Evolutionary conservation across 148 eudicot species (phyloP).

Genomic region (Vaccinium darrowii): DNA sequence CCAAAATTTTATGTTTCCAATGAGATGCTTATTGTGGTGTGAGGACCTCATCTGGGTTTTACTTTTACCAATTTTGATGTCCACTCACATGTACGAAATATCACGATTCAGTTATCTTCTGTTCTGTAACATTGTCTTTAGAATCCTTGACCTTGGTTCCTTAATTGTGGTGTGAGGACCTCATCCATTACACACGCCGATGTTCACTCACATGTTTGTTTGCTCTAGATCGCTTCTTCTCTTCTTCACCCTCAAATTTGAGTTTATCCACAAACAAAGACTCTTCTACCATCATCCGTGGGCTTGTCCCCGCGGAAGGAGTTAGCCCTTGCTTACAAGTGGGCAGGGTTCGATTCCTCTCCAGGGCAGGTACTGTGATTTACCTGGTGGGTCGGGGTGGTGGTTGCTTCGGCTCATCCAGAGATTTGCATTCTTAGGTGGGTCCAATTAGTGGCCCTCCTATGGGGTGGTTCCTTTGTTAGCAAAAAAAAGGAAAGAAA

Average conservation of each 20-base stretch:
- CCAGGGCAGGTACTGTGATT: too few relatives aligned
- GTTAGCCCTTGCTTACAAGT: too few relatives aligned
- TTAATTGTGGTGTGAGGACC: not conserved
- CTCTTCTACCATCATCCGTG: too few relatives aligned
- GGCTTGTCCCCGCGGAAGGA: too few relatives aligned
- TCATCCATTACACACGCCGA: not conserved
- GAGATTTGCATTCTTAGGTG: too few relatives aligned
- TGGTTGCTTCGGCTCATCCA: too few relatives aligned
- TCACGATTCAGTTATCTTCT: not conserved
- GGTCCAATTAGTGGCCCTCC: too few relatives aligned
- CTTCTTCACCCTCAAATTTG: not conserved
- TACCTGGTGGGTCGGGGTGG: too few relatives aligned
- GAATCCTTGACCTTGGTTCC: not conserved
- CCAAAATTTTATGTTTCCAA: not conserved
- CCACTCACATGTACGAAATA: not conserved
- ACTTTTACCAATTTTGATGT: not conserved
- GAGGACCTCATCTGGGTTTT: not conserved
- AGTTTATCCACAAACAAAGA: not conserved
- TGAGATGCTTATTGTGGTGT: not conserved
- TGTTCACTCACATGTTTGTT: not conserved
- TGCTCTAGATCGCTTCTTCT: not conserved
- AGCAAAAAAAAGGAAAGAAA: too few relatives aligned
- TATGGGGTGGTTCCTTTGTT: too few relatives aligned
- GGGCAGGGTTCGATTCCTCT: too few relatives aligned
- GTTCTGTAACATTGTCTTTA: not conserved